Percentiles rank a stretch among this genome's conserved stretches.
Evolutionary conservation across 2,329 filamentous ascomycete genomes (phyloP).

Genomic region (Pseudocercospora fuligena): DNA sequence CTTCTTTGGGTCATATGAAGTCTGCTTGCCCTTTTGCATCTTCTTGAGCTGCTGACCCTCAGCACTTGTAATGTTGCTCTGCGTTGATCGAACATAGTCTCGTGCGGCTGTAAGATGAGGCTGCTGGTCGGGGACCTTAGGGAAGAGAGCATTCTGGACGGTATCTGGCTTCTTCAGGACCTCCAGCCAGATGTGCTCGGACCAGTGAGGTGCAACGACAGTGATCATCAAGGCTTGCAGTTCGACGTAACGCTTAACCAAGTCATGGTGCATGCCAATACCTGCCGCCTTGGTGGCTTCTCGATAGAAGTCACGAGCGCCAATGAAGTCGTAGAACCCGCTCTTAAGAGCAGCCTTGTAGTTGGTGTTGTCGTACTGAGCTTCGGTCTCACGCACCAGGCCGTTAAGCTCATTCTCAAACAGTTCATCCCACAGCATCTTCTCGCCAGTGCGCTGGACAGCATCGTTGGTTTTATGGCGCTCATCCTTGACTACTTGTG

Average conservation of each 20-base stretch:
- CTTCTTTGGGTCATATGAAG: conserved; percentile 84
- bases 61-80: conserved; percentile 81
- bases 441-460: conserved; percentile 74
- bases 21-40: conserved; percentile 88
- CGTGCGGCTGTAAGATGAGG: conserved; percentile 74
- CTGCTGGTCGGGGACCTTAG: conserved; percentile 68
- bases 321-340: conserved; percentile 87
- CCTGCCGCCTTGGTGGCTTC: conserved; percentile 77
- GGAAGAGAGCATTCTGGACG: conserved; percentile 80
- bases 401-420: conserved; percentile 94
- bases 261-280: conserved; percentile 83
- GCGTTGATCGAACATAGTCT: conserved; percentile 76
- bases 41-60: conserved; percentile 85
- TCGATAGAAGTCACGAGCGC: conserved; percentile 87
- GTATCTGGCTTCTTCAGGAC: conserved; percentile 76
- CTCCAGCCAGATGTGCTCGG: conserved; percentile 93
- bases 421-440: conserved; percentile 80
- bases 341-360: conserved; percentile 86
- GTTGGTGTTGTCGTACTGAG: conserved; percentile 77
- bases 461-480: conserved; percentile 57
- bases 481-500: conserved; percentile 47
- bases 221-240: conserved; percentile 82
- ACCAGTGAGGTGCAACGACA: conserved; percentile 89
- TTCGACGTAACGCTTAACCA: conserved; percentile 80
- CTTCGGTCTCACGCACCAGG: conserved; percentile 75